Evolutionary conservation across 2,329 filamentous ascomycete genomes (phyloP).

Genomic region (Diaporthe citri): DNA sequence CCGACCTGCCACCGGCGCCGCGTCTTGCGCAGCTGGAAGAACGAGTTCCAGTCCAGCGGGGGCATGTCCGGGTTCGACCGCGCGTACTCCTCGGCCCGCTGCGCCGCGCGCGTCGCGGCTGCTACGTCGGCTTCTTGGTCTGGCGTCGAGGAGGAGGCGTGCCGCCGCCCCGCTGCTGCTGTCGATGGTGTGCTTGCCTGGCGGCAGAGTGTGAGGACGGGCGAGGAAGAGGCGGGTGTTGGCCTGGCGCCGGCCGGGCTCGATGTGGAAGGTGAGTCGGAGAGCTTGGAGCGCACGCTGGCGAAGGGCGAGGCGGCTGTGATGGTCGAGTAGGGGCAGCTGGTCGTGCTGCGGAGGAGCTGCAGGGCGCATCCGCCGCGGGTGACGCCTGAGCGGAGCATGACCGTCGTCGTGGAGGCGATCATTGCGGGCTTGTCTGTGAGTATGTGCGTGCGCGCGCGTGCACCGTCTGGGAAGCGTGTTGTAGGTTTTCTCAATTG

Average conservation of each 20-base stretch:
- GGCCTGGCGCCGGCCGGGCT: slow-evolving; percentile 43
- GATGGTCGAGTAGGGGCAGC: slow-evolving; percentile 49
- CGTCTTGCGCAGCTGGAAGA: slow-evolving; percentile 89
- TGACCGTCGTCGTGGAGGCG: slow-evolving; percentile 47
- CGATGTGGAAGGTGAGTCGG: slow-evolving; percentile 41
- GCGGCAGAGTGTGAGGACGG: slow-evolving; percentile 38
- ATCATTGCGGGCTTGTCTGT: slow-evolving; percentile 44
- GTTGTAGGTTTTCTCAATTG: slow-evolving; percentile 6
- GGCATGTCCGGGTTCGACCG: slow-evolving; percentile 48
- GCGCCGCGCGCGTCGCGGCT: slow-evolving; percentile 45
- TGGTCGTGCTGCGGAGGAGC: slow-evolving; percentile 44
- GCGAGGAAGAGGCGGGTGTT: slow-evolving; percentile 40
- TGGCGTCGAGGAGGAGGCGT: slow-evolving; percentile 41
- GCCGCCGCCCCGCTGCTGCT: slow-evolving; percentile 42
- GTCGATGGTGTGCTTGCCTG: not conserved
- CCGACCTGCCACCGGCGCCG: slow-evolving; percentile 86
- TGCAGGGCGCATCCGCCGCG: slow-evolving; percentile 46
- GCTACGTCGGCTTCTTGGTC: slow-evolving; percentile 42
- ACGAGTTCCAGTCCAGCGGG: slow-evolving; percentile 87
- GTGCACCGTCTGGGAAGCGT: not conserved
- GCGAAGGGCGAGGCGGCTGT: slow-evolving; percentile 42
- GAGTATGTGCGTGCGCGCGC: not conserved
- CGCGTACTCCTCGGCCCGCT: slow-evolving; percentile 33
- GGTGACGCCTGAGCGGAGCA: slow-evolving; percentile 50
- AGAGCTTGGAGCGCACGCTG: slow-evolving; percentile 41